These are phyloP conservation scores for Neoscytalidium dimidiatum DNA, from an alignment of 2,329 filamentous ascomycete genomes.

Conservation along the genomic window DNA sequence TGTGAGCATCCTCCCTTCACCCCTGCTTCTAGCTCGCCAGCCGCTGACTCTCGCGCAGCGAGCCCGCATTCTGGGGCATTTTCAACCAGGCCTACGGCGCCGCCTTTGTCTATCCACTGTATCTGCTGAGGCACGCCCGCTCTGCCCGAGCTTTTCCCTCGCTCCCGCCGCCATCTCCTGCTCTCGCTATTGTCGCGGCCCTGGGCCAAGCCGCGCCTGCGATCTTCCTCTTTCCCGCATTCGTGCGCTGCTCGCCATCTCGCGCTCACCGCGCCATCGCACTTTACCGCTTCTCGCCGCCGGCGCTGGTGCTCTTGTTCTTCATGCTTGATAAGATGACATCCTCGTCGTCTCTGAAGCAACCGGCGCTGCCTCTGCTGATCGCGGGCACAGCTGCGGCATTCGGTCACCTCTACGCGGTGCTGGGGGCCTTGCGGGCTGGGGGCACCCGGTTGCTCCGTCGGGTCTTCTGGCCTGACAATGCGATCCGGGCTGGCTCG, in stretches of 20 bases:
- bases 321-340: not conserved
- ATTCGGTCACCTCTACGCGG: not conserved
- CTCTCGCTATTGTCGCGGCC: not conserved
- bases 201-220: not conserved
- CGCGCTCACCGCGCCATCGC: not conserved
- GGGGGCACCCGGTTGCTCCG: not conserved
- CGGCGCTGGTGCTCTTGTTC: not conserved
- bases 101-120: not conserved
- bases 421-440: not conserved
- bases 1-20: not conserved
- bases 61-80: not conserved
- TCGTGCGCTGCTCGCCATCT: not conserved
- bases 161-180: not conserved
- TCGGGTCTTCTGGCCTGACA: not conserved
- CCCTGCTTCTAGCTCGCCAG: not conserved
- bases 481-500: not conserved
- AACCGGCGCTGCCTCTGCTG: not conserved
- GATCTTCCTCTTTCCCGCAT: not conserved
- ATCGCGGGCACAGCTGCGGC: not conserved
- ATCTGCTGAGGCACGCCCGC: not conserved
- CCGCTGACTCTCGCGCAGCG: not conserved
- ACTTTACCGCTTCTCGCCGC: not conserved
- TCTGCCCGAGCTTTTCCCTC: not conserved
- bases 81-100: not conserved
- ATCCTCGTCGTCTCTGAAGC: not conserved